Conservation (phyloP, 169 alveolate genomes). For the Cryptosporidium xiaoi region DNA sequence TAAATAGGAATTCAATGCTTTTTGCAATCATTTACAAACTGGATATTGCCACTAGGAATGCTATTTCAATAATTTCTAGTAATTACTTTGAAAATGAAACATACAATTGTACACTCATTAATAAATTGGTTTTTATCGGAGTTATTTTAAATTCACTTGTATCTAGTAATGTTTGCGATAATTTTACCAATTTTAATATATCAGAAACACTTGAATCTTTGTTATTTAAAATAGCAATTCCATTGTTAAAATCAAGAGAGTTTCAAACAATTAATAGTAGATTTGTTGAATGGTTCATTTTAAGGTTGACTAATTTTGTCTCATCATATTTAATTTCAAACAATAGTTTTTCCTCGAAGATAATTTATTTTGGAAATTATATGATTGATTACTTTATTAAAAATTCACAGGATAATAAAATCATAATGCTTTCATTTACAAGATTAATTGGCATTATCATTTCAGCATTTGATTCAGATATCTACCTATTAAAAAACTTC, state of each 20-base stretch:
- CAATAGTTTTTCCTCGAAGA: constrained; percentile 8
- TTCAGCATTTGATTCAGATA: constrained; percentile 38
- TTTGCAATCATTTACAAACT: constrained; percentile 23
- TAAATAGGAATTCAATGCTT: constrained; percentile 32
- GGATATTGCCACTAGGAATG: background rate
- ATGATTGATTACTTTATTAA: background rate
- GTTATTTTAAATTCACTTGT: constrained; percentile 25
- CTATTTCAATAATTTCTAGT: background rate
- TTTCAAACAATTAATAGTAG: background rate
- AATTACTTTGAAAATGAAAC: background rate
- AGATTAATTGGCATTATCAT: constrained; percentile 37
- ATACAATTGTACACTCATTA: background rate
- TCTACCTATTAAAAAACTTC: background rate
- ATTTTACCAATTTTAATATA: constrained; percentile 35
- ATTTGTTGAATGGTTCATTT: constrained; percentile 39
- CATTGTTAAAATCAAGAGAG: constrained; percentile 14
- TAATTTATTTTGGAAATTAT: constrained; percentile 41
- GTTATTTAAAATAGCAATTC: constrained; percentile 26
- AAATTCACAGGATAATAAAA: background rate
- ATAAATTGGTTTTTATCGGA: constrained; percentile 22
- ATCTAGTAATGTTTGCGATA: background rate
- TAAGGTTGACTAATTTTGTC: constrained; percentile 22
- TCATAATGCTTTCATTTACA: constrained; percentile 22
- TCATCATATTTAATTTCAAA: constrained; percentile 30
- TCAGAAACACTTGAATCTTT: constrained; percentile 29